A percentile compares a stretch with the other conserved stretches of the same genome.
Conservation (phyloP, 169 alveolate species). For the Besnoitia besnoiti region DNA sequence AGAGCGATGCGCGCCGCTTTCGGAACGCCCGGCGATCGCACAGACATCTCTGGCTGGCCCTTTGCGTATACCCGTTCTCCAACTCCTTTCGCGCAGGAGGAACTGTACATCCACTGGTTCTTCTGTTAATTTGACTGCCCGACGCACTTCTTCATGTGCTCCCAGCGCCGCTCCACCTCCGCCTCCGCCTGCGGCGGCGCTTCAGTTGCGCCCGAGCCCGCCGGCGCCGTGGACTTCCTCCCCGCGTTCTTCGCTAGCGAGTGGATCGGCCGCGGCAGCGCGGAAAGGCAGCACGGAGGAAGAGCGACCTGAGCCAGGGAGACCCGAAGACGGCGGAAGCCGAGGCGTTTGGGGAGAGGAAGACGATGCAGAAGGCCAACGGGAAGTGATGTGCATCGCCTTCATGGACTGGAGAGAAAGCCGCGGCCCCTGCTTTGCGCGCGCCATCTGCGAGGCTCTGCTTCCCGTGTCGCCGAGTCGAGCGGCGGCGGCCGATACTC, state of each 20-base stretch:
- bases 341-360: neutral
- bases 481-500: neutral
- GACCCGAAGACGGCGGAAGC: neutral
- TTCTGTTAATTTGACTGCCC: neutral
- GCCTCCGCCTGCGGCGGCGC: no score
- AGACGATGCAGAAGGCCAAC: neutral
- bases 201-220: no score
- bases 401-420: neutral
- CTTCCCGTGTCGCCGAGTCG: neutral
- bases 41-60: no score
- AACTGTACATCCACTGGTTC: neutral
- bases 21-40: no score
- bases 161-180: neutral
- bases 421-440: conserved; percentile 31
- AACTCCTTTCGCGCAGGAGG: neutral
- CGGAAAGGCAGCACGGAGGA: neutral
- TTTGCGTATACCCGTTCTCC: neutral
- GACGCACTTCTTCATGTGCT: neutral
- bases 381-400: neutral
- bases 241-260: no score
- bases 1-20: no score
- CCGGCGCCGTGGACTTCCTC: no score
- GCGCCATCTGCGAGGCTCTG: neutral
- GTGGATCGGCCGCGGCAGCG: no score
- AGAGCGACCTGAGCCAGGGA: neutral